Evolutionary conservation across 179 eudicot species (phyloP).

Genomic region (Actinidia polygama): DNA sequence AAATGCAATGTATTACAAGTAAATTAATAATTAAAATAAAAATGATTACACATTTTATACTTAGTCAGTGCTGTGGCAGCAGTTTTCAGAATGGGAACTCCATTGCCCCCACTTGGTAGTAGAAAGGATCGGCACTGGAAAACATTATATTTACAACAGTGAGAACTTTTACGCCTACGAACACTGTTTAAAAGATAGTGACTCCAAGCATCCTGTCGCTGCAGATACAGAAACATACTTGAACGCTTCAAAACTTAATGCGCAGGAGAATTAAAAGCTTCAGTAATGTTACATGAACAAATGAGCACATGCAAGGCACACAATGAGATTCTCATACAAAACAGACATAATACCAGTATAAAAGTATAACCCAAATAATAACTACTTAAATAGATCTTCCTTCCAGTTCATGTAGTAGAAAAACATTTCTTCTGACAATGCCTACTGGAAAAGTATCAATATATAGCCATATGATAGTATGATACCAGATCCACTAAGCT

Average conservation of each 20-base stretch:
- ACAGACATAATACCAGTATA: not conserved
- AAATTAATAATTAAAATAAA: constrained; percentile 1
- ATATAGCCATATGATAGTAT: not conserved
- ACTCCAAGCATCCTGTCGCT: constrained; percentile 63
- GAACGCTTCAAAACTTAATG: not conserved
- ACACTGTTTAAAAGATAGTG: constrained; percentile 34
- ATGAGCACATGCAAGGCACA: not conserved
- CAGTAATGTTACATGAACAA: not conserved
- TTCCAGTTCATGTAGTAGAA: not conserved
- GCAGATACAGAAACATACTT: constrained; percentile 31
- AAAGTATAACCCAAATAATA: not conserved
- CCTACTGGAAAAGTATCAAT: not conserved
- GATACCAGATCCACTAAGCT: not conserved
- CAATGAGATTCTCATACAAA: not conserved
- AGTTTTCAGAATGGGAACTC: constrained; percentile 43
- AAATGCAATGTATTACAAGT: not conserved
- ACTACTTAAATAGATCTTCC: not conserved
- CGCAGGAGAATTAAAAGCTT: not conserved
- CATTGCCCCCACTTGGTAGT: constrained; percentile 53
- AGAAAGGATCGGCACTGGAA: constrained; percentile 58
- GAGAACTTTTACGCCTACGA: constrained; percentile 25
- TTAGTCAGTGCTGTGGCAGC: constrained; percentile 55
- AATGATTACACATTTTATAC: constrained; percentile 28
- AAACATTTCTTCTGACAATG: not conserved
- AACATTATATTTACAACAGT: constrained; percentile 38